Conservation (phyloP, 371 early-diverging fungal genomes). For the Zopfochytrium polystomum region DNA sequence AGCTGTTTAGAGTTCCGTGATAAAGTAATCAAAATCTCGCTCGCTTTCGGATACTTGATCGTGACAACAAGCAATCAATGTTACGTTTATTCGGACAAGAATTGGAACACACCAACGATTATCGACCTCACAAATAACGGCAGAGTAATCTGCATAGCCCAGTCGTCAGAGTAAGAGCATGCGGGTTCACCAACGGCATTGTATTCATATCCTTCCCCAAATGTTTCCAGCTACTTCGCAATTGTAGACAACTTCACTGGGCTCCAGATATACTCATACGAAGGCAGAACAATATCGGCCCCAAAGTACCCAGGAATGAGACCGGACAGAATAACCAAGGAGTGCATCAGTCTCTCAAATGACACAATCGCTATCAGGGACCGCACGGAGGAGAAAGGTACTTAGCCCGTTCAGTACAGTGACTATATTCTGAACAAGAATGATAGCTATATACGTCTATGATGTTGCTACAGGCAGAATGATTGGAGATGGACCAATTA, state of each 20-base stretch:
- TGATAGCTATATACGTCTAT: conserved; percentile 44
- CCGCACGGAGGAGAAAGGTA: conserved; percentile 49
- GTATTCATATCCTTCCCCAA: background rate
- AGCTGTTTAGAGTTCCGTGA: conserved; percentile 45
- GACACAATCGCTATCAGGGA: conserved; percentile 49
- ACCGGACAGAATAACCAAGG: conserved; percentile 48
- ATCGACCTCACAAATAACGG: conserved; percentile 50
- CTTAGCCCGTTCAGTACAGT: background rate
- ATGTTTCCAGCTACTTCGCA: conserved; percentile 37
- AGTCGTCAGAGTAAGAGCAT: conserved; percentile 41
- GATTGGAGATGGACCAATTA: conserved; percentile 40
- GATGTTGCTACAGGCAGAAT: conserved; percentile 43
- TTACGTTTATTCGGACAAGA: conserved; percentile 48
- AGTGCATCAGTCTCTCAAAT: conserved; percentile 40
- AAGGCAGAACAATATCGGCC: conserved; percentile 42
- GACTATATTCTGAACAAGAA: background rate
- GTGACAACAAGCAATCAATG: conserved; percentile 50
- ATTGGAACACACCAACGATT: conserved; percentile 55
- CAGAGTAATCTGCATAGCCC: conserved; percentile 52
- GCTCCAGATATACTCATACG: conserved; percentile 51
- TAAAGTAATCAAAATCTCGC: conserved; percentile 42
- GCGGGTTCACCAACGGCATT: background rate
- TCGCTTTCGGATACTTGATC: conserved; percentile 46
- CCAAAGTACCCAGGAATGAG: conserved; percentile 52
- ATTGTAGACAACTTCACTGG: conserved; percentile 50